These are phyloP conservation scores for Pseudocercospora fuligena DNA, from an alignment of 2,329 filamentous ascomycete genomes.

Conservation along the genomic window DNA sequence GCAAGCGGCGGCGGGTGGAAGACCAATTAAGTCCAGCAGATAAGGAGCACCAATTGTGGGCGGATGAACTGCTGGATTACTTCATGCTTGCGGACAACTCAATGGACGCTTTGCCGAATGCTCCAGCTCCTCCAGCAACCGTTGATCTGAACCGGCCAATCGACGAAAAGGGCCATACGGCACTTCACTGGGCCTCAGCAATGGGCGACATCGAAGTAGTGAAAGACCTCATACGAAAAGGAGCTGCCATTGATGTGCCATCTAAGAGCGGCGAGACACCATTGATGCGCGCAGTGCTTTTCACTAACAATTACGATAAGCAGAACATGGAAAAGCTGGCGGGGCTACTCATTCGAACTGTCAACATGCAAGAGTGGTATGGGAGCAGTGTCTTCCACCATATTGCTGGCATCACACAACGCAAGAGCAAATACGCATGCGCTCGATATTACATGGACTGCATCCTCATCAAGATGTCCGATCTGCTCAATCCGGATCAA, in stretches of 20 bases:
- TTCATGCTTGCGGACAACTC: constrained; percentile 69
- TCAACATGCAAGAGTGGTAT: constrained; percentile 77
- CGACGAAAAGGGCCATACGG: constrained; percentile 88
- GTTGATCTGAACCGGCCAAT: constrained; percentile 93
- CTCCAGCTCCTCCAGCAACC: constrained; percentile 80
- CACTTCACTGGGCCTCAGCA: constrained; percentile 93
- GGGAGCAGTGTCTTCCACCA: constrained; percentile 93
- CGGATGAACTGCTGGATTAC: constrained; percentile 92
- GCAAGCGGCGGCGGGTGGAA: constrained; percentile 80
- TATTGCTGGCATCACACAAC: constrained; percentile 84
- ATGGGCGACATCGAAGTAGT: constrained; percentile 97
- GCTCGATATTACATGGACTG: constrained; percentile 93
- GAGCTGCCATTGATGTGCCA: constrained; percentile 72
- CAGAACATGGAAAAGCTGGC: constrained; percentile 85
- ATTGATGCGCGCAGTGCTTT: constrained; percentile 90
- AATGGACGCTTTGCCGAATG: constrained; percentile 65
- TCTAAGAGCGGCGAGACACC: constrained; percentile 76
- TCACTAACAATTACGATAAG: constrained; percentile 96
- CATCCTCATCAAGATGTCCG: constrained; percentile 83
- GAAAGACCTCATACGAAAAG: constrained; percentile 80
- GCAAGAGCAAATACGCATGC: constrained; percentile 83
- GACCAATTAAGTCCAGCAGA: constrained; percentile 64
- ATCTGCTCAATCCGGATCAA: constrained; percentile 74
- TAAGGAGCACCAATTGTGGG: constrained; percentile 86
- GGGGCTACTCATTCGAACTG: constrained; percentile 80